Conservation (phyloP, 352 stramenopile genomes). For the Pythium insidiosum region DNA sequence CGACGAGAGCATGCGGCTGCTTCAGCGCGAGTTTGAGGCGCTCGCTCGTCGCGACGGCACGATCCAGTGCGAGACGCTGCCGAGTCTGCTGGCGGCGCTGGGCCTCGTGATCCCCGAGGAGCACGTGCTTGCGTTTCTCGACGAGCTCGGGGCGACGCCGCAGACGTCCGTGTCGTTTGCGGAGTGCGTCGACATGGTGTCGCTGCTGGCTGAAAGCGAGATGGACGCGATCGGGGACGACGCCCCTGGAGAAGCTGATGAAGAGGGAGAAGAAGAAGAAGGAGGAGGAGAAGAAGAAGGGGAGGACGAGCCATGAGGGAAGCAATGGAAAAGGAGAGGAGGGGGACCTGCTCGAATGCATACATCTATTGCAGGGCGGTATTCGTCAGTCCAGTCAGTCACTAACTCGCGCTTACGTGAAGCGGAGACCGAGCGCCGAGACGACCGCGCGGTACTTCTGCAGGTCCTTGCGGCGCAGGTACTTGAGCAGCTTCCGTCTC, state of each 20-base stretch:
- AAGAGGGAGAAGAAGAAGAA: constrained; percentile 15
- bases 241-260: constrained; percentile 17
- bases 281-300: neutral
- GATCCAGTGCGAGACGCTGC: constrained; percentile 40
- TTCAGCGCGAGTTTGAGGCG: constrained; percentile 46
- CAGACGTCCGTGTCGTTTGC: constrained; percentile 74
- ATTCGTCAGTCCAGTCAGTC: too few species aligned
- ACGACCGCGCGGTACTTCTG: constrained; percentile 76
- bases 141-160: constrained; percentile 58
- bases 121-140: constrained; percentile 43
- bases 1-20: constrained; percentile 35
- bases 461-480: constrained; percentile 75
- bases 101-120: constrained; percentile 28
- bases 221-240: constrained; percentile 4
- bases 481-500: constrained; percentile 82
- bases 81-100: constrained; percentile 30
- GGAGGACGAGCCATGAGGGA: too few species aligned
- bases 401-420: too few species aligned
- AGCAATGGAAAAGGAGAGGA: too few species aligned
- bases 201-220: constrained; percentile 54
- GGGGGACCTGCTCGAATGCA: too few species aligned
- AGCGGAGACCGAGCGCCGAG: constrained; percentile 63
- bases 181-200: constrained; percentile 84
- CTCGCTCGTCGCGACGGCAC: constrained; percentile 34
- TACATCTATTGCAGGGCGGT: too few species aligned